Evolutionary conservation across 2,329 filamentous ascomycete species (phyloP), one percentile per base, ranked within the genome.

Genomic region (Amauroascus niger): DNA sequence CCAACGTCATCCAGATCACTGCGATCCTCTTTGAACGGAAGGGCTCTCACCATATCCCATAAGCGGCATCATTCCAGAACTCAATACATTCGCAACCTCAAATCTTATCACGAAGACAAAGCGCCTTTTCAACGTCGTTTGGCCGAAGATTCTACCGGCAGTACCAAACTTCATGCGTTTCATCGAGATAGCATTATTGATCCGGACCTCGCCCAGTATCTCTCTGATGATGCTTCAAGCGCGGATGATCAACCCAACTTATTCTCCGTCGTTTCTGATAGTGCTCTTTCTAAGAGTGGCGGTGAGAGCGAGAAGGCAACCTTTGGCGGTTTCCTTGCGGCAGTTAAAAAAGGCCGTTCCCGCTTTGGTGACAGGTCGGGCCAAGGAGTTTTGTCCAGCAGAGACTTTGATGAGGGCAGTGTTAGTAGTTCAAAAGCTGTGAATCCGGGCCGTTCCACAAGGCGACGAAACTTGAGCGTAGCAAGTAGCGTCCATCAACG

Each of bases 111-210:
- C 16, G 88, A 94, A 55, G 88, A 96, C 57, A 80, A 87, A 54
- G 91, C 88, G 0, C 93, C 93, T 0, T 97, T 97, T 60, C 88
- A 87, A 63, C 77, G 89, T 52, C 86, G 85, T 55, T 77, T 82
- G 9, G 74, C 77, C 16, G 82, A 94, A 50, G 84, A 89, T 55
- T 72, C 77, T 46, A 73, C 77, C 3, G 81, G 79, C 58, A 84
- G 83, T 58, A 74, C 81, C 6, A 81, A 82, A 40, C 78, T 95
- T 33, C 85, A 90, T 14, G 89, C 89, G n/a, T 97, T 98, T 62
- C 93, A 98, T 67, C 89, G 93, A 64, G 93, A 98, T 73, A 97
- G 93, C 65, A 95, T 98, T 61, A 97, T 98, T 61, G 93, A 98
- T 65, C 93, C 93, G 1, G 93, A 98, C 64, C 75, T 98, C 52